Conservation (phyloP, 306 rosid species). For the Begonia masoniana region DNA sequence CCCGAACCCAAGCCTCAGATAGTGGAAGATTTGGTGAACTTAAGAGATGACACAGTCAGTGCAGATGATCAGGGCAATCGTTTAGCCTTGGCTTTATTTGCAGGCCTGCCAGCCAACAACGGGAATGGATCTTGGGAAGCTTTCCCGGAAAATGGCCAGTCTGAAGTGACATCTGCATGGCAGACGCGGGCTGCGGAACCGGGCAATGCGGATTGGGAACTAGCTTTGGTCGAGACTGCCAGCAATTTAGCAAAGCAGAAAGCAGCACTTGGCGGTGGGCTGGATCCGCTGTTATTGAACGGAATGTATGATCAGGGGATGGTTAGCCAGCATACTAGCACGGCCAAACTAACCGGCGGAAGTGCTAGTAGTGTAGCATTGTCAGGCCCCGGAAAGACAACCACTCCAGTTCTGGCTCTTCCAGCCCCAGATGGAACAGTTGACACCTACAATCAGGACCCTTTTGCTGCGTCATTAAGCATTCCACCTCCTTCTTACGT, state of each 20-base stretch:
- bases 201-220: constrained; percentile 94
- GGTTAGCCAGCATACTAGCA: constrained; percentile 83
- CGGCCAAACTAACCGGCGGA: constrained; percentile 71
- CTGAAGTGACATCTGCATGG: constrained; percentile 94
- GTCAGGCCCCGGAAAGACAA: constrained; percentile 57
- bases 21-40: constrained; percentile 60
- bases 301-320: constrained; percentile 97
- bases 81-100: constrained; percentile 83
- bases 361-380: constrained; percentile 97
- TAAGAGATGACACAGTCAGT: constrained; percentile 59
- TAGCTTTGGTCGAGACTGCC: constrained; percentile 90
- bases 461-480: constrained; percentile 66
- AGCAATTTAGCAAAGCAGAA: constrained; percentile 72
- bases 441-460: constrained; percentile 77
- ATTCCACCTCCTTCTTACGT: constrained; percentile 91
- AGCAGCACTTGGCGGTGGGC: constrained; percentile 73
- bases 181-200: constrained; percentile 90
- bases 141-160: constrained; percentile 75
- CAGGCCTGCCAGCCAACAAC: constrained; percentile 48
- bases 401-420: constrained; percentile 81
- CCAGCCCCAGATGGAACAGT: constrained; percentile 97
- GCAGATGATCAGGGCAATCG: constrained; percentile 84
- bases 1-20: constrained; percentile 34
- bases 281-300: constrained; percentile 75
- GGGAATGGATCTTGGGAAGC: constrained; percentile 94